Evolutionary conservation across 139 green algal genomes (phyloP).

Genomic region (Trebouxia sp.): DNA sequence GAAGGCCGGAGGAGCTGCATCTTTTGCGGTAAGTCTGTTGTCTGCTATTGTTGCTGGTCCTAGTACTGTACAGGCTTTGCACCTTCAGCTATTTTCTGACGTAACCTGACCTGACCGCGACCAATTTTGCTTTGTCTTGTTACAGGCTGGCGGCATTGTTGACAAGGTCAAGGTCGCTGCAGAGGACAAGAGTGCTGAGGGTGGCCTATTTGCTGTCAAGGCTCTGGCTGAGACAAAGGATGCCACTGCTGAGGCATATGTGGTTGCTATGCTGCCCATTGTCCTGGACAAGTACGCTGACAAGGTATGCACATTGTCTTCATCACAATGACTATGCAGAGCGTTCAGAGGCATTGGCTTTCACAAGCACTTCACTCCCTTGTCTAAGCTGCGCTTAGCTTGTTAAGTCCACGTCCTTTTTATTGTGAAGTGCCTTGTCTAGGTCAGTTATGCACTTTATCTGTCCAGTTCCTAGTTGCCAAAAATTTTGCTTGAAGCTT

Average conservation of each 20-base stretch:
- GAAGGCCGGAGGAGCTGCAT: slow-evolving; percentile 11
- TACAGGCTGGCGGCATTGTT: slow-evolving; percentile 30
- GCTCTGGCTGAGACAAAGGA: slow-evolving; percentile 48
- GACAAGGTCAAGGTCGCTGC: slow-evolving; percentile 34
- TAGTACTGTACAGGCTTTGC: neutral
- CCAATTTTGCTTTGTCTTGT: neutral
- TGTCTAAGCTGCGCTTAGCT: neutral
- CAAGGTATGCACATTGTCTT: slow-evolving; percentile 52
- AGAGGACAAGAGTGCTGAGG: slow-evolving; percentile 48
- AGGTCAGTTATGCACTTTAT: neutral
- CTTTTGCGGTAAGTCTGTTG: neutral
- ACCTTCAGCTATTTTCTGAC: neutral
- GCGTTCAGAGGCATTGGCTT: neutral
- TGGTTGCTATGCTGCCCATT: slow-evolving; percentile 61
- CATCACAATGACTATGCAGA: neutral
- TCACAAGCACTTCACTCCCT: neutral
- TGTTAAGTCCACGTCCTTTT: too few relatives aligned
- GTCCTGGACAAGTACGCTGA: slow-evolving; percentile 68
- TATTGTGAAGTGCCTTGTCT: too few relatives aligned
- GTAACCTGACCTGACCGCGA: neutral
- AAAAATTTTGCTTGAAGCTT: neutral
- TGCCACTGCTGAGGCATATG: slow-evolving; percentile 63
- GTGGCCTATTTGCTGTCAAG: slow-evolving; percentile 43
- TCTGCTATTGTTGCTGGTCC: neutral
- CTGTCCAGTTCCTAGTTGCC: neutral